phyloP scores from a whole-genome alignment of 441 rosid species.

The Pelargonium cotyledonis region DNA sequence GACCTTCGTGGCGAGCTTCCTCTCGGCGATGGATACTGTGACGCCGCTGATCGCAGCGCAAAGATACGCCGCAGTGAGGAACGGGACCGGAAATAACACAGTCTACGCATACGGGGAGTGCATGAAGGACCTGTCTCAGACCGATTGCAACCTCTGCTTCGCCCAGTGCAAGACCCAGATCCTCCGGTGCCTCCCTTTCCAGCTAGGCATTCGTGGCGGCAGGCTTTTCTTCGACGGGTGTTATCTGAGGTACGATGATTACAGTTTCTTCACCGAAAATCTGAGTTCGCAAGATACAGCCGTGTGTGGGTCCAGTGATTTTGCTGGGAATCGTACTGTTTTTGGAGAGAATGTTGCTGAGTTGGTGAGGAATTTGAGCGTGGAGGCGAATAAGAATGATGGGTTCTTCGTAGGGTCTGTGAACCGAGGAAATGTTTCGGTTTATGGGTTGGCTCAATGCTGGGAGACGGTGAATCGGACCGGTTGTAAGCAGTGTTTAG shows the following conservation, averaged over 20 bases:
- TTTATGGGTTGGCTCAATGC: slow-evolving; percentile 86
- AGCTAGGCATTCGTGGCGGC: slow-evolving; percentile 60
- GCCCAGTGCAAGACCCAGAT: slow-evolving; percentile 69
- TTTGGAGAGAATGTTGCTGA: slow-evolving; percentile 38
- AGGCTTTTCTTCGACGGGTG: slow-evolving; percentile 63
- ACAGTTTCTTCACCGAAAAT: slow-evolving; percentile 59
- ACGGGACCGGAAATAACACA: slow-evolving; percentile 38
- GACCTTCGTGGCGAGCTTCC: slow-evolving; percentile 39
- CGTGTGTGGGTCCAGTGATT: slow-evolving; percentile 37
- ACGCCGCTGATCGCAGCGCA: slow-evolving; percentile 36
- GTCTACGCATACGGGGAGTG: slow-evolving; percentile 81
- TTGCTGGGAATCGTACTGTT: slow-evolving; percentile 41
- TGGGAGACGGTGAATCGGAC: slow-evolving; percentile 52
- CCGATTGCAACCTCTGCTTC: slow-evolving; percentile 68
- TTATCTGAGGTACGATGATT: slow-evolving; percentile 66
- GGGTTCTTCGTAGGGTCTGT: slow-evolving; percentile 60
- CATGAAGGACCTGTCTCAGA: slow-evolving; percentile 56
- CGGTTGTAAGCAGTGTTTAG: slow-evolving; percentile 53
- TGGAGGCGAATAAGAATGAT: slow-evolving; percentile 36
- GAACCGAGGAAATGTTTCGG: slow-evolving; percentile 44
- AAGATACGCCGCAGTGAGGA: slow-evolving; percentile 38
- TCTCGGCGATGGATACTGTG: slow-evolving; percentile 43
- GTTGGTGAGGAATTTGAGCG: slow-evolving; percentile 55
- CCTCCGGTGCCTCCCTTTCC: slow-evolving; percentile 61
- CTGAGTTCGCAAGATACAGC: slow-evolving; percentile 32